Evolutionary conservation across 1,284 basidiomycete species (phyloP), one percentile per base, ranked within the genome.

Genomic region (Exsudoporus floridanus): DNA sequence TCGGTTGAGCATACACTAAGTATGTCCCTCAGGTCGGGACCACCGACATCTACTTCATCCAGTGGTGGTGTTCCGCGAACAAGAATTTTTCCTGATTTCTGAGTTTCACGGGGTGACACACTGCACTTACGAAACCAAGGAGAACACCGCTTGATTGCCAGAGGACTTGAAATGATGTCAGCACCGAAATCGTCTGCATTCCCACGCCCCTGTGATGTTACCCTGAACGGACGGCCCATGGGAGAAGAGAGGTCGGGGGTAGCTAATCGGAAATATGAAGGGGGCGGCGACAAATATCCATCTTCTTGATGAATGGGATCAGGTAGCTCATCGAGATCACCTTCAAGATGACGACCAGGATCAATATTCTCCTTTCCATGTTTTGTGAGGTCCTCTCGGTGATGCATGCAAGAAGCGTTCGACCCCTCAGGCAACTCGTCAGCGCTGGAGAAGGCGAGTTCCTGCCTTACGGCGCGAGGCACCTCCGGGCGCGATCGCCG

Each of bases 201-300:
- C 14, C 28, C 53, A 43, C 58, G 47, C 16, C 41, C 41, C 42
- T 38, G 52, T 46, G 53, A 43, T 38, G 60, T 45, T 50, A 48
- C 52, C 45, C 46, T 44, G 28, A 60, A 55, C 27, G 65, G 52
- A 47, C 50, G 52, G 49, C 61, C 58, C 34, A 74, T 53, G 18
- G 87, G 87, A 18, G 88, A 89, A 41, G 83, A 86, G 28, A 88
- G 62, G 34, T 86, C 84, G 34, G 82, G 78, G 10, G 78, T 77
- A 52, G 79, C 78, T 59, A 68, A 68, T 54, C 76, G 72, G 54
- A 74, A 74, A 60, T 77, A 70, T 45, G 81, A 82, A 52, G 78
- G 73, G 14, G 80, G 74, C 18, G 86, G 87, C 18, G 88, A 88
- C 52, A 85, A 74, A 67, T 90, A 90, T 34, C 88, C 88, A 59